Evolutionary conservation across 257 asterid genomes (phyloP).

Genomic region (Ocimum tenuiflorum): DNA sequence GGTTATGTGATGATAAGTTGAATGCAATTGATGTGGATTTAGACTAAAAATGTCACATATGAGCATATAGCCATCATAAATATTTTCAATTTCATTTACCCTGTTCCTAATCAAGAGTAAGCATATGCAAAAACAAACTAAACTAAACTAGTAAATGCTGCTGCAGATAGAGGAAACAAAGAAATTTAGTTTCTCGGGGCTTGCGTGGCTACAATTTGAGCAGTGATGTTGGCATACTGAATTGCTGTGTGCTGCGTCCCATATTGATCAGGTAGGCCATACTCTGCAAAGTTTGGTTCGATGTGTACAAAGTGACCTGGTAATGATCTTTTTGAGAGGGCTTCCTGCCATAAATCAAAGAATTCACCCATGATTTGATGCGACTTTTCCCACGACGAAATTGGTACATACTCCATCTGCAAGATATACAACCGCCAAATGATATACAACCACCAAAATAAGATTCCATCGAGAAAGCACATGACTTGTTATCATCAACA

Average conservation of each 20-base stretch:
- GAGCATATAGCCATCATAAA: no score
- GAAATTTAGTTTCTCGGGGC: constrained; percentile 47
- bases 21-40: no score
- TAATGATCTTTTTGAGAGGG: constrained; percentile 66
- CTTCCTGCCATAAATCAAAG: constrained; percentile 82
- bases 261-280: constrained; percentile 67
- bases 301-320: constrained; percentile 90
- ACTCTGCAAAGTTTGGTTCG: constrained; percentile 74
- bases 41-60: no score
- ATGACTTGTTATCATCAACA: background rate
- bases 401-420: constrained; percentile 90
- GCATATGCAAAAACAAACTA: background rate
- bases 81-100: no score
- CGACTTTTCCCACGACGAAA: constrained; percentile 85
- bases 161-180: background rate
- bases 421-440: constrained; percentile 15
- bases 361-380: constrained; percentile 79
- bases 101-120: background rate
- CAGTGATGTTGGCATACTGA: constrained; percentile 78
- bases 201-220: constrained; percentile 85
- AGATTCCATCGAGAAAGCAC: no score
- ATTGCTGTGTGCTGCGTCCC: constrained; percentile 75
- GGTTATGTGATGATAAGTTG: no score
- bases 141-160: no score
- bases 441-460: background rate